A percentile compares a stretch with the other conserved stretches of the same genome.
These are phyloP conservation scores for Lasiodiplodia theobromae DNA, from an alignment of 2,329 filamentous ascomycete genomes.

Conservation along the genomic window DNA sequence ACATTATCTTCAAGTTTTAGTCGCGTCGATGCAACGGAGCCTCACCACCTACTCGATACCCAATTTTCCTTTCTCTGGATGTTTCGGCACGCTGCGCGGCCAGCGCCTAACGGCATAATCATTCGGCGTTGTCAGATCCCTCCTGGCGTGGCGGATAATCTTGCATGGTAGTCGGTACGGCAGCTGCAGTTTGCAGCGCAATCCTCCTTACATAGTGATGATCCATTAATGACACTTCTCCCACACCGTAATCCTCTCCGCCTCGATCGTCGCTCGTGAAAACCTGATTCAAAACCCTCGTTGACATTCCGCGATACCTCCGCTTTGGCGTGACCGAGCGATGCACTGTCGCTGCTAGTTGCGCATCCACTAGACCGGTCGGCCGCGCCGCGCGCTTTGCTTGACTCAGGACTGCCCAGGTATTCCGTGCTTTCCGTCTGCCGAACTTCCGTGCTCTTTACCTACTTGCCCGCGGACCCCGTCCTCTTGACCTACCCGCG, in stretches of 20 bases:
- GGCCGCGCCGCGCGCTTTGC: not conserved
- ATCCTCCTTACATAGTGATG: slow-evolving; percentile 28
- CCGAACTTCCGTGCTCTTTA: slow-evolving; percentile 4
- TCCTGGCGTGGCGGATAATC: slow-evolving; percentile 22
- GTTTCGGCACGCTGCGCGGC: slow-evolving; percentile 18
- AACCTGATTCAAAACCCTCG: not conserved
- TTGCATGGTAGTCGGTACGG: slow-evolving; percentile 22
- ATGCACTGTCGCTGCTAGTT: slow-evolving; percentile 6
- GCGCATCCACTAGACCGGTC: slow-evolving; percentile 2
- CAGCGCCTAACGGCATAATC: slow-evolving; percentile 26
- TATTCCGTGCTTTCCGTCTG: slow-evolving; percentile 15
- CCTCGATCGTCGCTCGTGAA: slow-evolving; percentile 8
- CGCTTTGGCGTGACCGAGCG: not conserved
- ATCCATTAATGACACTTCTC: slow-evolving; percentile 23
- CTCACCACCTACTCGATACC: slow-evolving; percentile 42
- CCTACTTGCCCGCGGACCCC: not conserved
- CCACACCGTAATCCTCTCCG: not conserved
- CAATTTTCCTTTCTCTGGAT: slow-evolving; percentile 34
- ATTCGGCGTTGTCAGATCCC: slow-evolving; percentile 22
- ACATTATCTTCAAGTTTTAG: slow-evolving; percentile 92
- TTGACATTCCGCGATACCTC: not conserved
- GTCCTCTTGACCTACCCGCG: not conserved
- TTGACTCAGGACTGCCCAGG: slow-evolving; percentile 12
- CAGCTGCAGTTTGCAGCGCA: slow-evolving; percentile 20
- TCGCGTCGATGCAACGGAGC: slow-evolving; percentile 22